Base-by-base conservation (phyloP, 163 green algal genomes). In the Scenedesmus sp. region DNA sequence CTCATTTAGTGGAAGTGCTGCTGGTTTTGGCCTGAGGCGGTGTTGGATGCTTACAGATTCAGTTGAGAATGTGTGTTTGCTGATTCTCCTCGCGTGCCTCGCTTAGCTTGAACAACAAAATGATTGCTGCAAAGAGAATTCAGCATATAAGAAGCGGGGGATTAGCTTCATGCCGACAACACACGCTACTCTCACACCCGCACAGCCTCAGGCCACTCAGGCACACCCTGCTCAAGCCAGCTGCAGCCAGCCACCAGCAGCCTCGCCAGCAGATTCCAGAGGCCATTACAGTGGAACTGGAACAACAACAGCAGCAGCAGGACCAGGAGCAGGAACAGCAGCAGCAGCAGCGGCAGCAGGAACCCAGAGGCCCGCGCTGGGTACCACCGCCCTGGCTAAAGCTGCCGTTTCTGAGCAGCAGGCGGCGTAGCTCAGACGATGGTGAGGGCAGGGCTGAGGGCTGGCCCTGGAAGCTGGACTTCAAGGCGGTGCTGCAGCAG, bases 271-370 rank as follows among this genome's bases (percentile, higher is more conserved):
- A 86, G 34, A 15, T 86, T 52, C 81, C 20, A 34, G 81, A 62
- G 3, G 13, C 15, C 4, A 46, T 46, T 7, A 20, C 84, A 64
- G 26, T 23, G 34, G 82, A 67, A 10, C 4, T 76, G 62, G 15
- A 90, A 67, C 70, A 79, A 70, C 67, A 93, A 20, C 82, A 74
- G 26, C 67, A 86, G 46, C 83, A 93, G 15, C 90, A 62, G 70
- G 4, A 67, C 13, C 67, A 82, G 46, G 26, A 57, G 34, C 66
- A 92, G 90, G 70, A 85, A 57, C 82, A 87, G 26, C 82, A 82
- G n/a, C 64, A 60, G n/a, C 46, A 82, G 64, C 89, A 82, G 66
- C 62, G 60, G 66, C 85, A 55, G 86, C 66, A 54, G 70, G 23
- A 79, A 23, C 70, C 70, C 23, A 20, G 26, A n/a, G 55, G 26